Conservation (phyloP, 257 asterid genomes). For the Solanum lycopersicoides region DNA sequence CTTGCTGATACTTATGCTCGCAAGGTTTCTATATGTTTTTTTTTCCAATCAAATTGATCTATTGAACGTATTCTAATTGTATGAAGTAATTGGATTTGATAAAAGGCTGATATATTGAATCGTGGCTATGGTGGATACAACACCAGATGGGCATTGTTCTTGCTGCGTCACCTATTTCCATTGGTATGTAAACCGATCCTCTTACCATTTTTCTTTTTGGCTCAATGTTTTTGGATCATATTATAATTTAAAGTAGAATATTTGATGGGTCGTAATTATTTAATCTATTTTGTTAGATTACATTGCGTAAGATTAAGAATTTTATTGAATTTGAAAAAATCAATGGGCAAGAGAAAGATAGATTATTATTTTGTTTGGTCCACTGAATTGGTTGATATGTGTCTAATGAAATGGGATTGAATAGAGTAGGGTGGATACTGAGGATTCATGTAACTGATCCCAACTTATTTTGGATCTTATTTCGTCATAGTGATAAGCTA, state of each 20-base stretch:
- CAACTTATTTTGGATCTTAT: background rate
- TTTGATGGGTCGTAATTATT: background rate
- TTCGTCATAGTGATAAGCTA: no score
- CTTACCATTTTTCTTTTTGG: background rate
- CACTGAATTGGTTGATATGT: no score
- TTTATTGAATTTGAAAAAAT: no score
- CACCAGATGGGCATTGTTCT: constrained; percentile 87
- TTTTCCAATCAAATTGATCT: background rate
- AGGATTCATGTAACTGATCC: background rate
- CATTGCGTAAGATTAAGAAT: background rate
- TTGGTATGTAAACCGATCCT: constrained; percentile 24
- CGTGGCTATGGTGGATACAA: constrained; percentile 97
- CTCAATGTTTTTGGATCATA: background rate
- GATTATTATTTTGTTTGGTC: no score
- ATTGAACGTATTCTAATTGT: background rate
- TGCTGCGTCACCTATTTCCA: constrained; percentile 77
- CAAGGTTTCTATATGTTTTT: constrained; percentile 28
- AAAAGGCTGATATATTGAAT: constrained; percentile 69
- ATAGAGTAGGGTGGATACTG: background rate
- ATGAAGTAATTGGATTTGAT: background rate
- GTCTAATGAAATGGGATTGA: no score
- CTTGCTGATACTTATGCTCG: constrained; percentile 67
- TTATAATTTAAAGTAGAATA: background rate
- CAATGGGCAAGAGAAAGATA: no score
- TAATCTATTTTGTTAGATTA: background rate